phyloP scores from a whole-genome alignment of 768 basidiomycete genomes.

The Boletus bicolor region DNA sequence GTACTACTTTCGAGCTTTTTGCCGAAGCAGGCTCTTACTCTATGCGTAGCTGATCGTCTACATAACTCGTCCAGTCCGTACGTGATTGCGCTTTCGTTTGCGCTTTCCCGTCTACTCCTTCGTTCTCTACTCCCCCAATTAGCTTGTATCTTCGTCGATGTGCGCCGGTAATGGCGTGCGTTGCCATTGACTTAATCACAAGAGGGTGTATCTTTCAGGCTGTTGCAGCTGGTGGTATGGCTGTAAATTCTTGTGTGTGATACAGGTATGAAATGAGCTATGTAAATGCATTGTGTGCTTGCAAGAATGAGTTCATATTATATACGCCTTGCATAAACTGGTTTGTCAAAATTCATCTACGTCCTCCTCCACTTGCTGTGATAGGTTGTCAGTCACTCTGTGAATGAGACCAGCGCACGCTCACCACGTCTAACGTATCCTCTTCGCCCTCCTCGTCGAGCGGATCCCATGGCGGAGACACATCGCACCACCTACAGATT shows the following conservation, averaged over 20 bases:
- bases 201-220: neutral
- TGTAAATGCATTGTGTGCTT: neutral
- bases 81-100: slow-evolving; percentile 9
- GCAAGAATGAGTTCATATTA: neutral
- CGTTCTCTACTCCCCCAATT: neutral
- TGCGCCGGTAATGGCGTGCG: neutral
- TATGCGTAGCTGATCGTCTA: slow-evolving; percentile 23
- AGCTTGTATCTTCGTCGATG: neutral
- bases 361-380: neutral
- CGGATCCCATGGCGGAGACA: slow-evolving; percentile 19
- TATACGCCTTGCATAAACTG: too few species aligned
- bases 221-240: neutral
- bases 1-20: slow-evolving; percentile 17
- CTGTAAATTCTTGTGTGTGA: neutral
- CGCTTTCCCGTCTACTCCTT: slow-evolving; percentile 8
- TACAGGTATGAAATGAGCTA: neutral
- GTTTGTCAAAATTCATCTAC: neutral
- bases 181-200: neutral
- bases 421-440: slow-evolving; percentile 16
- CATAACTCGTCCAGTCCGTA: slow-evolving; percentile 4
- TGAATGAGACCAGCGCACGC: neutral
- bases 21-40: slow-evolving; percentile 8
- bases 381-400: neutral
- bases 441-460: slow-evolving; percentile 26
- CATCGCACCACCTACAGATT: slow-evolving; percentile 22